Base-by-base conservation (phyloP, 352 stramenopile species). In the Phytopythium kandeliae region DNA sequence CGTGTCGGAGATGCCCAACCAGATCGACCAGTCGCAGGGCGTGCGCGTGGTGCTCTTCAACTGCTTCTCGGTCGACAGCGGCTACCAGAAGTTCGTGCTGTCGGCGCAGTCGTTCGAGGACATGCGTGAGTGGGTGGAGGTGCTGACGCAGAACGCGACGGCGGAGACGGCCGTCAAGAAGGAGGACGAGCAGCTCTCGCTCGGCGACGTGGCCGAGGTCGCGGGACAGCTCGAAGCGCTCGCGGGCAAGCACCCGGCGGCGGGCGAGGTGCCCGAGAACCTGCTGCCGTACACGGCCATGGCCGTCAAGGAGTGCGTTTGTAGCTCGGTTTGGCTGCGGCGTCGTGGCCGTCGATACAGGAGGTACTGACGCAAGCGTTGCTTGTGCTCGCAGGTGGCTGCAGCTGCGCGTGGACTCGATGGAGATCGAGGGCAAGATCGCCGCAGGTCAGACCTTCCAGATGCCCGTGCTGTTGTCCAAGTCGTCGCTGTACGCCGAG, bases 81-180 rank as follows among this genome's bases (percentile, higher is more conserved):
- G 85, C 0, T 89, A 92, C 49, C 65, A 77, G 35, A 89, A 88
- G 48, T 91, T 95, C 50, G 69, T 84, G n/a, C 40, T 95, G 16
- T 93, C 78, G 19, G 85, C 85, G 9, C 78, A 79, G 19, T 79
- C 75, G n/a, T 95, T 88, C 43, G 85, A 95, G 50, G 85, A 95
- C n/a, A 78, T 89, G 50, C 79, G 85, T 44, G 85, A 95, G 51
- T 95, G 85, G 85, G 86, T 93, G 41, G 85, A 95, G 57, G 85
- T 95, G 31, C 53, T 95, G 40, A 84, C 75, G 3, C 85, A 95
- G 53, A 95, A 95, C 44, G 78, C 85, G 24, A 86, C 78, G 5
- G 79, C 80, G 2, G 80, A 95, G 58, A 92, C 85, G 10, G 82
- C 83, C 1, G 76, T 74, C 38, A 77, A 83, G 44, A 92, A 86